Base-by-base conservation (phyloP, 768 basidiomycete genomes). In the Boletus patriciae region DNA sequence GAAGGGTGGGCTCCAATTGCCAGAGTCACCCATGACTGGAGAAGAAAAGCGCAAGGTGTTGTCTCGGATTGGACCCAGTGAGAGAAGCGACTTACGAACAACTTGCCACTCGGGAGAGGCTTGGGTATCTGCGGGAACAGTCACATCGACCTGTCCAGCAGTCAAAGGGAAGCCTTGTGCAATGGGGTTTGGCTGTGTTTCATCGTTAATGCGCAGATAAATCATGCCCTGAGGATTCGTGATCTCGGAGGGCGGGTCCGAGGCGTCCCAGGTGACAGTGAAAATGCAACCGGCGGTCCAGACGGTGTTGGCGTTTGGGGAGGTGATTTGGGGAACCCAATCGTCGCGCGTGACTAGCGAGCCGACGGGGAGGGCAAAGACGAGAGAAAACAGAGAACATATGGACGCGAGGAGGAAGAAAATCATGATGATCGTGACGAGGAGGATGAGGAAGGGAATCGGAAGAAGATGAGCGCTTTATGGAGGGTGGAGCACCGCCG, bases 11-110 rank as follows among this genome's bases (percentile, higher is more conserved):
- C 82, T 77, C 50, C 70, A 76, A 62, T 83, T 78, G 33, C 82
- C 82, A 48, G 81, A 83, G 61, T 83, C 81, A 8, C 82, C 82
- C 50, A 82, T 76, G 43, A 83, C 82, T 82, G 51, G 52, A 19
- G 33, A 47, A 27, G n/a, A 33, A 18, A 34, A 0, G 19, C 34
- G 42, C 27, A 48, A 21, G 34, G 47, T 49, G 52, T 37, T 55
- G 12, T 8, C 4, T 25, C 45, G n/a, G 37, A 31, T 27, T 8
- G 2, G 13, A 45, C 53, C 3, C 18, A 5, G 31, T 10, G 6
- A 0, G 15, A 9, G 12, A 29, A 31, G 40, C n/a, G 37, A 77
- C 79, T 71, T 60, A 80, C 79, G 68, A 38, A 80, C 75, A n/a
- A 69, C 70, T n/a, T n/a, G n/a, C 70, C 80, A 83, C 50, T 77